Evolutionary conservation across 176 grass and related monocot species (phyloP).

Genomic region (Triticum urartu): DNA sequence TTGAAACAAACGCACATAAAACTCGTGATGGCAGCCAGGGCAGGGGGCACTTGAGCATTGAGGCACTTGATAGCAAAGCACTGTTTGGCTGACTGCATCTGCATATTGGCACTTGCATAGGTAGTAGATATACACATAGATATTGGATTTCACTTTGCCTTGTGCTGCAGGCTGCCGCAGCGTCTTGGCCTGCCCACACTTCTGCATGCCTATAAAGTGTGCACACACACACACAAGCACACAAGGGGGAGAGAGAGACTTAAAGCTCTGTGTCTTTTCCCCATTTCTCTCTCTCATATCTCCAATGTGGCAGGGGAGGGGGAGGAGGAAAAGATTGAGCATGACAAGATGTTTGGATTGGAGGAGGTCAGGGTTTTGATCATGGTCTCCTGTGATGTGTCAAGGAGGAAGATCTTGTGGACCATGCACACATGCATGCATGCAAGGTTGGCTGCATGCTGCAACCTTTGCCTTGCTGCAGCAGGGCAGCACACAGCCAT

Average conservation of each 20-base stretch:
- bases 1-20: conserved; percentile 10
- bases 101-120: conserved; percentile 13
- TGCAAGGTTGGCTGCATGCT: conserved; percentile 47
- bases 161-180: conserved; percentile 36
- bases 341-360: conserved; percentile 65
- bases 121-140: too few species aligned
- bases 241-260: neutral
- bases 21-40: conserved; percentile 31
- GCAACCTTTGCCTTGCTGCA: conserved; percentile 31
- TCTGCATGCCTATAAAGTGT: conserved; percentile 61
- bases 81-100: conserved; percentile 17
- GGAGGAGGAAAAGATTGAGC: conserved; percentile 44
- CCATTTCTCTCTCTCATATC: conserved; percentile 36
- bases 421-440: conserved; percentile 50
- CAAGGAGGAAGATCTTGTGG: conserved; percentile 58
- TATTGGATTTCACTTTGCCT: conserved; percentile 43
- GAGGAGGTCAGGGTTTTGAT: conserved; percentile 45
- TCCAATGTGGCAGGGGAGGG: conserved; percentile 35
- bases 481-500: conserved; percentile 10
- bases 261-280: conserved; percentile 35
- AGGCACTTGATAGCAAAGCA: neutral
- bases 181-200: conserved; percentile 33
- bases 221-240: neutral
- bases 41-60: conserved; percentile 1
- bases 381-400: conserved; percentile 46